A percentile compares a stretch with the other conserved stretches of the same genome.
These are phyloP conservation scores for Mycena vulgaris DNA, from an alignment of 768 basidiomycete species.

Conservation along the genomic window DNA sequence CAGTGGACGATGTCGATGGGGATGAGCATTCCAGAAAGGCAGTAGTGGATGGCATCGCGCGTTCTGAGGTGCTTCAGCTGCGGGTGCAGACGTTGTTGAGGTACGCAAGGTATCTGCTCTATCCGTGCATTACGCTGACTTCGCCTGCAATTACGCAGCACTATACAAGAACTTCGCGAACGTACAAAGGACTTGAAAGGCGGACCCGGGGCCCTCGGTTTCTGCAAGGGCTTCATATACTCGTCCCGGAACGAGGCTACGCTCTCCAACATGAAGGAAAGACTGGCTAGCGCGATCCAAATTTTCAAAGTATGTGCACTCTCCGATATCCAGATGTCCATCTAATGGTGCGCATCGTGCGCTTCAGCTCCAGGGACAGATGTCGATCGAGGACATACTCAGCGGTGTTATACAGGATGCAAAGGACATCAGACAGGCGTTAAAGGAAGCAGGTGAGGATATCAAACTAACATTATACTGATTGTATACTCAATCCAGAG, in stretches of 20 bases:
- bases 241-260: constrained; percentile 7
- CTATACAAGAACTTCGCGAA: neutral
- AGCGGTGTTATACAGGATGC: constrained; percentile 2
- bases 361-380: constrained; percentile 3
- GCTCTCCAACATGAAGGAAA: constrained; percentile 12
- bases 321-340: neutral
- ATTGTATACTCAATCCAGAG: neutral
- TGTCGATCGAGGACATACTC: constrained; percentile 11
- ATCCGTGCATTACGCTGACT: neutral
- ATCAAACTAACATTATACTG: neutral
- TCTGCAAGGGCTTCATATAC: constrained; percentile 1
- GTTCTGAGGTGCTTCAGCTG: neutral
- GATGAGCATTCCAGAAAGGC: constrained; percentile 2
- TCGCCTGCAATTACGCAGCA: neutral
- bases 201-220: neutral
- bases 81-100: constrained; percentile 7
- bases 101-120: neutral
- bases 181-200: neutral
- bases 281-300: constrained; percentile 5
- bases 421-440: neutral
- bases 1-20: neutral
- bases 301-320: constrained; percentile 4
- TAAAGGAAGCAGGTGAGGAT: constrained; percentile 11
- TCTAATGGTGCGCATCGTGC: neutral
- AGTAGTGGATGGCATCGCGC: neutral